Percentiles rank a stretch among this genome's conserved stretches.
Conservation (phyloP, 176 grass and related monocot genomes). For the Bothriochloa decipiens region DNA sequence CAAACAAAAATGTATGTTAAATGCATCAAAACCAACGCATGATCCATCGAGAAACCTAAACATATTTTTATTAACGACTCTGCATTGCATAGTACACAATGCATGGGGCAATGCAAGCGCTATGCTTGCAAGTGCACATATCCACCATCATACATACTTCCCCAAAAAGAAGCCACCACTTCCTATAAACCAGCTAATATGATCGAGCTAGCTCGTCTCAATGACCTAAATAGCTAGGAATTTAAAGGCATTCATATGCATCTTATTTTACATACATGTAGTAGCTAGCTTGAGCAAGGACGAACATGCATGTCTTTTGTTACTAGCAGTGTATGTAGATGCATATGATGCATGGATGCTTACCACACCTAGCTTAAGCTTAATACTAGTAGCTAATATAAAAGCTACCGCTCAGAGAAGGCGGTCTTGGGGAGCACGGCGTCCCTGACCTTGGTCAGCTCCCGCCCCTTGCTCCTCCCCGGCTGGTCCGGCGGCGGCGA, state of each 20-base stretch:
- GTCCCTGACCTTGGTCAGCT: slow-evolving; percentile 57
- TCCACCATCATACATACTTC: not conserved
- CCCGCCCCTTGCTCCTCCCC: slow-evolving; percentile 48
- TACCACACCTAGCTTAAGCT: not conserved
- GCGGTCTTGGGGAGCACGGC: slow-evolving; percentile 55
- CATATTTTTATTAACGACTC: not conserved
- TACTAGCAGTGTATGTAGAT: not conserved
- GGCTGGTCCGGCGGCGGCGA: slow-evolving; percentile 40
- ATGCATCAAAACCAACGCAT: not conserved
- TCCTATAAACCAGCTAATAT: not conserved
- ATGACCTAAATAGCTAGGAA: not conserved
- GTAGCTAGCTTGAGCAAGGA: not conserved
- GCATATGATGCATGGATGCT: not conserved
- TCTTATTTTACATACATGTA: not conserved
- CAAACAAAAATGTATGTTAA: not conserved
- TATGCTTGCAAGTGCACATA: not conserved
- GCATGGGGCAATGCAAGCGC: too few relatives aligned
- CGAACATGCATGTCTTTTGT: not conserved
- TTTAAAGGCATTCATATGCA: not conserved
- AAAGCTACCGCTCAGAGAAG: slow-evolving; percentile 43
- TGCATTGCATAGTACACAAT: not conserved
- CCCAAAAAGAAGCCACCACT: not conserved
- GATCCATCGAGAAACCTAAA: not conserved
- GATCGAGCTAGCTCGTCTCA: not conserved
- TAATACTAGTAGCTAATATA: not conserved